These are phyloP conservation scores for Calonectria pseudoturangicola DNA, from an alignment of 2,329 filamentous ascomycete genomes.

Conservation along the genomic window DNA sequence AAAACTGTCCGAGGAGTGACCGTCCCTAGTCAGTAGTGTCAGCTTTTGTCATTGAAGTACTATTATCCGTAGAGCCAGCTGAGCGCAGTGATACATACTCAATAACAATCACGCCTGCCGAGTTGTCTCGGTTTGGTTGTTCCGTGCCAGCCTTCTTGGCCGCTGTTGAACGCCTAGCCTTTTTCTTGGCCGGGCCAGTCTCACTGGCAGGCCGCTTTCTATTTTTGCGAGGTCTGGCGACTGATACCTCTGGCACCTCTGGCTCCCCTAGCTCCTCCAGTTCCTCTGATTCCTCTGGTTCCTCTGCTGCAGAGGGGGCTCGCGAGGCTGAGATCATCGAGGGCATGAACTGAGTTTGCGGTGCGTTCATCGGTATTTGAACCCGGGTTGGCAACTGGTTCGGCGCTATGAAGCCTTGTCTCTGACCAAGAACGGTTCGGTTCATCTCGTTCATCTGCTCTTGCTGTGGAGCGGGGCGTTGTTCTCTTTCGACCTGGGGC, in stretches of 20 bases:
- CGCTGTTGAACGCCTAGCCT: neutral
- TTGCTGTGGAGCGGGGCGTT: no score
- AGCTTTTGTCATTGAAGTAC: neutral
- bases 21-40: neutral
- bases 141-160: neutral
- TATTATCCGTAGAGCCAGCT: neutral
- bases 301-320: neutral
- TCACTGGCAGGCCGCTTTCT: neutral
- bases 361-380: neutral
- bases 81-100: neutral
- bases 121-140: neutral
- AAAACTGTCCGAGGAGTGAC: no score
- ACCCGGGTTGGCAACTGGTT: neutral
- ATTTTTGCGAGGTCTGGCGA: neutral
- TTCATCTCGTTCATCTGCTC: no score
- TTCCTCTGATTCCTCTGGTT: no score
- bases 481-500: no score
- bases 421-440: no score
- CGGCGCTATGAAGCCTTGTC: no score
- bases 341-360: no score
- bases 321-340: neutral
- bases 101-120: neutral
- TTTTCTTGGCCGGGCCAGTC: neutral
- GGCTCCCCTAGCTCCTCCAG: no score
- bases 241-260: neutral